These are phyloP conservation scores for Xylaria grammica DNA, from an alignment of 495 filamentous ascomycete genomes.

Conservation along the genomic window DNA sequence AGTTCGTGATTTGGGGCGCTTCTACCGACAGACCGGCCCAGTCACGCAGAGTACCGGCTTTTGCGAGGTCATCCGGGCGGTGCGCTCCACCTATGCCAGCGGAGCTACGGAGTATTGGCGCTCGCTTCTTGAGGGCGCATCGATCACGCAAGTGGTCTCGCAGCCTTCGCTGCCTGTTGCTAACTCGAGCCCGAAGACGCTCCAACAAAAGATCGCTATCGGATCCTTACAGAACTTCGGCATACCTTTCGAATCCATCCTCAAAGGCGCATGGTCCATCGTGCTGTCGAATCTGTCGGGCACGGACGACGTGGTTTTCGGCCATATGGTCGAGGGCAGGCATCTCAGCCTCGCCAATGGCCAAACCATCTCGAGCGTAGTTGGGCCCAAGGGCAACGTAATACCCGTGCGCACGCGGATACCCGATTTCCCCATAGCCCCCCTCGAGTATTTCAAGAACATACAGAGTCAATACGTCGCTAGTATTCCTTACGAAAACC, in stretches of 20 bases:
- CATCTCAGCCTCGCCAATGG: conserved; percentile 39
- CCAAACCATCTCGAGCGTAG: conserved; percentile 44
- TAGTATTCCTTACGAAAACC: conserved; percentile 48
- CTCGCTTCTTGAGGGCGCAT: conserved; percentile 44
- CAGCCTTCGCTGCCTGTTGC: conserved; percentile 44
- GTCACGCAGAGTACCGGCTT: conserved; percentile 43
- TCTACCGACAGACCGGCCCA: conserved; percentile 45
- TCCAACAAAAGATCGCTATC: conserved; percentile 43
- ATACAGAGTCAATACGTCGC: conserved; percentile 48
- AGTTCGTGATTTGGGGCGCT: conserved; percentile 48
- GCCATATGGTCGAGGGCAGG: conserved; percentile 47
- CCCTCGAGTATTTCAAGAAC: conserved; percentile 46
- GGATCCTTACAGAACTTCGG: conserved; percentile 38
- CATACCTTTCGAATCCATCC: conserved; percentile 46
- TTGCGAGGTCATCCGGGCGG: conserved; percentile 48
- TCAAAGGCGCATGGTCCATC: conserved; percentile 54
- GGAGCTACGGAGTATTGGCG: conserved; percentile 50
- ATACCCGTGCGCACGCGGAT: conserved; percentile 51
- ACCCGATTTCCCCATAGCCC: conserved; percentile 45
- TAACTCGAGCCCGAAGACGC: conserved; percentile 39
- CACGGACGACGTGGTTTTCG: conserved; percentile 52
- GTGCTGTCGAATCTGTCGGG: conserved; percentile 44
- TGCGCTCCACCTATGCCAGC: conserved; percentile 39
- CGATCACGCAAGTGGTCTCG: conserved; percentile 48
- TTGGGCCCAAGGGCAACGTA: conserved; percentile 50